phyloP scores from a whole-genome alignment of 2,329 filamentous ascomycete species.

The Penicillium sp. region DNA sequence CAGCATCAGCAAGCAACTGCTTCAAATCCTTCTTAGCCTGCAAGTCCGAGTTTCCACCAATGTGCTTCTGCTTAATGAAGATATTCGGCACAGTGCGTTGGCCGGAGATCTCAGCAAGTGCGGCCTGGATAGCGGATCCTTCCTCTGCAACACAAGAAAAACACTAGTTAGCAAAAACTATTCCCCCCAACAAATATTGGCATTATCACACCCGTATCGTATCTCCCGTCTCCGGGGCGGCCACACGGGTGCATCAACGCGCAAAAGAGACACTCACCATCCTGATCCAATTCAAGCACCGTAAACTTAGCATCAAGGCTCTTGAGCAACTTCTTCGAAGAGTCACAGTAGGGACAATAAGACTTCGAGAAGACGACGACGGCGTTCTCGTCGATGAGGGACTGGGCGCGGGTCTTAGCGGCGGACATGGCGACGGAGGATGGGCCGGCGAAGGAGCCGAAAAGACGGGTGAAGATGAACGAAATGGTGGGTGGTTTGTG shows the following conservation, averaged over 20 bases:
- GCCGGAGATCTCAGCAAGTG: slow-evolving; percentile 71
- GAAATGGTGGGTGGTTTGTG: slow-evolving; percentile 51
- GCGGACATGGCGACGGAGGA: slow-evolving; percentile 70
- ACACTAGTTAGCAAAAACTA: not conserved
- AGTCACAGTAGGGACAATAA: slow-evolving; percentile 88
- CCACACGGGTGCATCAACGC: not conserved
- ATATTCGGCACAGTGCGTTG: slow-evolving; percentile 94
- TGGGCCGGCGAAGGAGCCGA: slow-evolving; percentile 55
- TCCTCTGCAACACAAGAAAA: slow-evolving; percentile 64
- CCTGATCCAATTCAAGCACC: slow-evolving; percentile 77
- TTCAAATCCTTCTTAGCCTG: slow-evolving; percentile 64
- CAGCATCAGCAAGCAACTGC: slow-evolving; percentile 59
- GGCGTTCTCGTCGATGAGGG: slow-evolving; percentile 82
- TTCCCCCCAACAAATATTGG: not conserved
- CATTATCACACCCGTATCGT: not conserved
- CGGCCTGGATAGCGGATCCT: slow-evolving; percentile 75
- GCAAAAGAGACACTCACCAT: slow-evolving; percentile 55
- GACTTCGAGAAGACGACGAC: slow-evolving; percentile 97
- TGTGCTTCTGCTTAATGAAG: slow-evolving; percentile 86
- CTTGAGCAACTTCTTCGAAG: slow-evolving; percentile 71
- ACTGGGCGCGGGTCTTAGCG: slow-evolving; percentile 76
- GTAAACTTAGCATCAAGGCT: slow-evolving; percentile 68
- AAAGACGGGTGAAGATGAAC: slow-evolving; percentile 69
- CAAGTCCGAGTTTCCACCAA: slow-evolving; percentile 91
- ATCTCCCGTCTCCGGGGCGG: no score